Evolutionary conservation across 805 yeast species (phyloP).

Genomic region (Sugiyamaella valdiviana): DNA sequence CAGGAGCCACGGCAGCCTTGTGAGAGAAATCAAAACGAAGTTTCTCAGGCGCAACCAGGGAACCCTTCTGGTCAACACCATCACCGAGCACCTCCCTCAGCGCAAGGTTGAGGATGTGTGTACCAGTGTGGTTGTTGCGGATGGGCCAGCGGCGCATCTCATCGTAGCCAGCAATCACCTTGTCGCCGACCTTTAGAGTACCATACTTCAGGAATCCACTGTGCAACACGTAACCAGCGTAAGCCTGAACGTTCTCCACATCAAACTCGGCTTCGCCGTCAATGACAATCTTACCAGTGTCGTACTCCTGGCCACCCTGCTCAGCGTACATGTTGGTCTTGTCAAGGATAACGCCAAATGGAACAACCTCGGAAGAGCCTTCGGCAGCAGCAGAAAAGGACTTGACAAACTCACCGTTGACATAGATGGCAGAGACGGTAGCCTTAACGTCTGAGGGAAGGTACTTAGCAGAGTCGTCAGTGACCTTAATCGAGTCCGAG

Average conservation of each 20-base stretch:
- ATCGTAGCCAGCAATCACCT: slow-evolving; percentile 79
- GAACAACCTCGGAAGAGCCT: slow-evolving; percentile 38
- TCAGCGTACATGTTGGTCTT: slow-evolving; percentile 96
- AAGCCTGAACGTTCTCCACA: slow-evolving; percentile 85
- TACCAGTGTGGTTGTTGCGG: slow-evolving; percentile 97
- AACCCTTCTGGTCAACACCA: slow-evolving; percentile 91
- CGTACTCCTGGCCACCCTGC: slow-evolving; percentile 98
- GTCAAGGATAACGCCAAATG: slow-evolving; percentile 77
- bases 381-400: slow-evolving; percentile 22
- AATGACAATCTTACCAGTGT: slow-evolving; percentile 85
- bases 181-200: slow-evolving; percentile 55
- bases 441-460: slow-evolving; percentile 58
- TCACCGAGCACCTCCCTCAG: slow-evolving; percentile 81
- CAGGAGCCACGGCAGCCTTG: slow-evolving; percentile 70
- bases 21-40: slow-evolving; percentile 94
- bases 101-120: slow-evolving; percentile 88
- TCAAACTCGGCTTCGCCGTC: slow-evolving; percentile 84
- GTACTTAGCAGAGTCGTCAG: slow-evolving; percentile 79
- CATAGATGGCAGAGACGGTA: slow-evolving; percentile 60
- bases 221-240: slow-evolving; percentile 93
- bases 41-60: slow-evolving; percentile 91
- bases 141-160: slow-evolving; percentile 93
- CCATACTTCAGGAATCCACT: slow-evolving; percentile 86
- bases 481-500: slow-evolving; percentile 54
- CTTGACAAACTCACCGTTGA: slow-evolving; percentile 56